These are phyloP conservation scores for Hydrangea macrophylla DNA, from an alignment of 148 eudicot genomes.

Conservation along the genomic window DNA sequence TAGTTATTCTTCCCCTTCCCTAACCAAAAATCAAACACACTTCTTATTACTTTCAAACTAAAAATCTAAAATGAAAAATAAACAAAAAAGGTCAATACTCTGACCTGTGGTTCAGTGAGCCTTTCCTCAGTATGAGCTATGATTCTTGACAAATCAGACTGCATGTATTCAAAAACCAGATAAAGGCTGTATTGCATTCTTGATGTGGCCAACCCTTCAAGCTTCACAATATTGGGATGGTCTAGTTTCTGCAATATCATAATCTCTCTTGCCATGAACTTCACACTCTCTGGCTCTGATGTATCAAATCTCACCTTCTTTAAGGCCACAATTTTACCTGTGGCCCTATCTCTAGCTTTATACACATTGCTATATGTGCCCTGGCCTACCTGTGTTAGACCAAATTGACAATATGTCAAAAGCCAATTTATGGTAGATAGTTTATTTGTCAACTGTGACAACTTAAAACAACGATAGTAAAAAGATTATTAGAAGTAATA, in stretches of 20 bases:
- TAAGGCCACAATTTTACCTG: conserved; percentile 37
- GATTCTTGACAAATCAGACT: conserved; percentile 33
- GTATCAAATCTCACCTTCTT: conserved; percentile 46
- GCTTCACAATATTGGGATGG: conserved; percentile 48
- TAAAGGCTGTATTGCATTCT: conserved; percentile 46
- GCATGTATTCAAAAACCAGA: conserved; percentile 41
- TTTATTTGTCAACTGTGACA: too few relatives aligned
- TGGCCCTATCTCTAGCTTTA: conserved; percentile 39
- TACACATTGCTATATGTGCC: conserved; percentile 51
- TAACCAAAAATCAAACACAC: too few relatives aligned
- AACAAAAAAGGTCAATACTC: not conserved
- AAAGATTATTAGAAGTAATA: too few relatives aligned
- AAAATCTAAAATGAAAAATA: too few relatives aligned
- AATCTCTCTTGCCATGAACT: conserved; percentile 48
- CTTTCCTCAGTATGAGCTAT: conserved; percentile 34
- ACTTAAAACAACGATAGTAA: too few relatives aligned
- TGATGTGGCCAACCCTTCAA: conserved; percentile 44
- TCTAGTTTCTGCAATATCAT: conserved; percentile 34
- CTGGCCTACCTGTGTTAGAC: conserved; percentile 42
- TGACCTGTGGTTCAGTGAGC: conserved; percentile 41
- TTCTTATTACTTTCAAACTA: too few relatives aligned
- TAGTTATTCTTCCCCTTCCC: not conserved
- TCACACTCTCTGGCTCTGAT: conserved; percentile 44
- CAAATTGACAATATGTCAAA: too few relatives aligned
- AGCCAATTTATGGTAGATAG: too few relatives aligned